These are phyloP conservation scores for Talaromyces sp. DNA, from an alignment of 2,329 filamentous ascomycete genomes.

Conservation along the genomic window DNA sequence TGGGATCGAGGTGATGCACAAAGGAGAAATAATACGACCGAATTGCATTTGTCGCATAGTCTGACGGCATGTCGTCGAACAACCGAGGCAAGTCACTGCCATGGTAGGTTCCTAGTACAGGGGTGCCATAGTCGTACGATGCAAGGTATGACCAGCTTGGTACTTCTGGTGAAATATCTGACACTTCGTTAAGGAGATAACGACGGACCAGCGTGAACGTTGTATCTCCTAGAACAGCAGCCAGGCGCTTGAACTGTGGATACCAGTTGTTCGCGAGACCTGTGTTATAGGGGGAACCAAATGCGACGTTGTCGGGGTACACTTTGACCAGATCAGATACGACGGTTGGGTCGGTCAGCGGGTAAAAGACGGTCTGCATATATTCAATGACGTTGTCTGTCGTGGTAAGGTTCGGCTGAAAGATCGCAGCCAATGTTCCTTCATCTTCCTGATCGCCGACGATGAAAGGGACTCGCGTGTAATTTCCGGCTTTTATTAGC, in stretches of 20 bases:
- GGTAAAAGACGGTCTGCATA: no score
- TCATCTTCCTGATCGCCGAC: no score
- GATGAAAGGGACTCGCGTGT: not conserved
- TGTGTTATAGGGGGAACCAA: slow-evolving; percentile 71
- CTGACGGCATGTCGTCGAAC: slow-evolving; percentile 59
- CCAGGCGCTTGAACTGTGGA: slow-evolving; percentile 70
- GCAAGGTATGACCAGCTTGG: slow-evolving; percentile 70
- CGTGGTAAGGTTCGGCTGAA: no score
- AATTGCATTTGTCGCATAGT: slow-evolving; percentile 45
- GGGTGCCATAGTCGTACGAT: slow-evolving; percentile 65
- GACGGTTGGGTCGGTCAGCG: no score
- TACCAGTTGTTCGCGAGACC: slow-evolving; percentile 63
- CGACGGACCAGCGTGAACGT: slow-evolving; percentile 69
- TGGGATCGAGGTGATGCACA: slow-evolving; percentile 65
- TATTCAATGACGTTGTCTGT: no score
- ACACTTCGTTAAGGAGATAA: slow-evolving; percentile 49
- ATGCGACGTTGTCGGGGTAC: no score
- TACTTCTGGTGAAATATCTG: slow-evolving; percentile 49
- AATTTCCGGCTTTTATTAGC: no score
- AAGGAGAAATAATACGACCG: slow-evolving; percentile 70
- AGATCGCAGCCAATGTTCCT: no score
- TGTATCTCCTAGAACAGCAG: slow-evolving; percentile 69
- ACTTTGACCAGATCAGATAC: no score
- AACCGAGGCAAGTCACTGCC: slow-evolving; percentile 57
- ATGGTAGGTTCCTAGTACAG: slow-evolving; percentile 72